Percentiles rank a stretch among this genome's conserved stretches.
phyloP scores from a whole-genome alignment of 805 yeast species.

The Wickerhamiella musiphila region DNA sequence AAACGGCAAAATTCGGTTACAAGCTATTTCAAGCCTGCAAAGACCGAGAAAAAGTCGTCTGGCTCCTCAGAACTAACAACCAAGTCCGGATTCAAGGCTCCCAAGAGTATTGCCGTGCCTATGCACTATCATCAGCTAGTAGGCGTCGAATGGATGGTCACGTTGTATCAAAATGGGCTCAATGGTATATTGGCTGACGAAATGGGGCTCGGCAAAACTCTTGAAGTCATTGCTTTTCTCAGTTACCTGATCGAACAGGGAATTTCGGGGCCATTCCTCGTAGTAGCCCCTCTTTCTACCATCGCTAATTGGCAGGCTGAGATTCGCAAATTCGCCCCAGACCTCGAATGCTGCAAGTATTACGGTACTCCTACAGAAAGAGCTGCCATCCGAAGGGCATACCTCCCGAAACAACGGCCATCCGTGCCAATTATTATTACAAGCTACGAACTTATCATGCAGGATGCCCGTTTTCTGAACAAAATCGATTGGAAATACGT shows the following conservation, averaged over 20 bases:
- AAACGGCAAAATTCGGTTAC: neutral
- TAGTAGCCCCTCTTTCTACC: slow-evolving; percentile 89
- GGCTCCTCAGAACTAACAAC: slow-evolving; percentile 8
- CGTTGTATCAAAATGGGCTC: slow-evolving; percentile 80
- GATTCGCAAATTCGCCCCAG: slow-evolving; percentile 56
- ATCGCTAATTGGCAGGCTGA: slow-evolving; percentile 74
- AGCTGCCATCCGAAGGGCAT: slow-evolving; percentile 23
- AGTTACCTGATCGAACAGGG: slow-evolving; percentile 66
- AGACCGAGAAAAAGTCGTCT: too few relatives aligned
- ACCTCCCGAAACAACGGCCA: too few relatives aligned
- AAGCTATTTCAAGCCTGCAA: slow-evolving; percentile 4
- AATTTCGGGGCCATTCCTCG: slow-evolving; percentile 68
- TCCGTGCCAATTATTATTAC: slow-evolving; percentile 43
- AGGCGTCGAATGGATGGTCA: slow-evolving; percentile 80
- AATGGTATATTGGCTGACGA: slow-evolving; percentile 95
- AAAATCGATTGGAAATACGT: slow-evolving; percentile 51
- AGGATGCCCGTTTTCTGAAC: slow-evolving; percentile 42
- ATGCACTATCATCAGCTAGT: slow-evolving; percentile 76
- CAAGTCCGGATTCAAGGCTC: slow-evolving; percentile 27
- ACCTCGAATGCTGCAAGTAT: slow-evolving; percentile 38
- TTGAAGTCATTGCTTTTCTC: slow-evolving; percentile 69
- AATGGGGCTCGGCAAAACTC: slow-evolving; percentile 92
- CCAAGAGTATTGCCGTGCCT: slow-evolving; percentile 35
- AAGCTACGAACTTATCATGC: slow-evolving; percentile 63
- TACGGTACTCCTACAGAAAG: slow-evolving; percentile 49